Conservation (phyloP, 2,329 filamentous ascomycete genomes). For the Fusarium buxicola region DNA sequence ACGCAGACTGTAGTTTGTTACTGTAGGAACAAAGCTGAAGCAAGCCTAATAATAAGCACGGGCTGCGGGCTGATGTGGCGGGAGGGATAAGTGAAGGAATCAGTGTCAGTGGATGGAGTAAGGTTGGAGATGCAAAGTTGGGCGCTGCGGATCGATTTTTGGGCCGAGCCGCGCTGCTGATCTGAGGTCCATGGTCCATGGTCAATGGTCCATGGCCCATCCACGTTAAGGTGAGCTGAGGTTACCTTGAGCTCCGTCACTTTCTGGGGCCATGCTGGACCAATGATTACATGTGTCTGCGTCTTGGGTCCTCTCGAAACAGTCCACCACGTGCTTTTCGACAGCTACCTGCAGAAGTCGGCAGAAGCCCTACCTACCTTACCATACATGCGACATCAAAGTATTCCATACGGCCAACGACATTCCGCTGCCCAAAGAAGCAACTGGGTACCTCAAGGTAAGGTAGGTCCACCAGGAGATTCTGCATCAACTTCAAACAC, state of each 20-base stretch:
- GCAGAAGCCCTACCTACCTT: slow-evolving; percentile 4
- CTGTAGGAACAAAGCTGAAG: slow-evolving; percentile 16
- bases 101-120: slow-evolving; percentile 37
- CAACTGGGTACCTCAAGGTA: slow-evolving; percentile 16
- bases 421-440: slow-evolving; percentile 19
- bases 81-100: slow-evolving; percentile 28
- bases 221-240: slow-evolving; percentile 35
- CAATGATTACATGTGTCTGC: slow-evolving; percentile 2
- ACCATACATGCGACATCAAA: slow-evolving; percentile 6
- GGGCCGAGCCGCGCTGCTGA: slow-evolving; percentile 42
- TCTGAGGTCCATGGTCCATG: slow-evolving; percentile 3
- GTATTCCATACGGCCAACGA: not conserved
- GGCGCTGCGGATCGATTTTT: slow-evolving; percentile 41
- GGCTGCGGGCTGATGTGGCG: slow-evolving; percentile 9
- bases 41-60: slow-evolving; percentile 8
- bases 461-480: slow-evolving; percentile 7
- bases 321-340: slow-evolving; percentile 34
- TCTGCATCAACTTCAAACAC: slow-evolving; percentile 19
- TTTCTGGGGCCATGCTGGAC: slow-evolving; percentile 16
- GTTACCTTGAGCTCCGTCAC: slow-evolving; percentile 29
- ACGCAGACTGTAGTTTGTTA: not conserved
- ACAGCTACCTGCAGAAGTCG: not conserved
- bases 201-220: slow-evolving; percentile 24
- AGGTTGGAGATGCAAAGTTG: slow-evolving; percentile 39
- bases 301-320: slow-evolving; percentile 28